A percentile compares a stretch with the other conserved stretches of the same genome.
phyloP scores from a whole-genome alignment of 768 basidiomycete genomes.

The Lactarius deliciosus region DNA sequence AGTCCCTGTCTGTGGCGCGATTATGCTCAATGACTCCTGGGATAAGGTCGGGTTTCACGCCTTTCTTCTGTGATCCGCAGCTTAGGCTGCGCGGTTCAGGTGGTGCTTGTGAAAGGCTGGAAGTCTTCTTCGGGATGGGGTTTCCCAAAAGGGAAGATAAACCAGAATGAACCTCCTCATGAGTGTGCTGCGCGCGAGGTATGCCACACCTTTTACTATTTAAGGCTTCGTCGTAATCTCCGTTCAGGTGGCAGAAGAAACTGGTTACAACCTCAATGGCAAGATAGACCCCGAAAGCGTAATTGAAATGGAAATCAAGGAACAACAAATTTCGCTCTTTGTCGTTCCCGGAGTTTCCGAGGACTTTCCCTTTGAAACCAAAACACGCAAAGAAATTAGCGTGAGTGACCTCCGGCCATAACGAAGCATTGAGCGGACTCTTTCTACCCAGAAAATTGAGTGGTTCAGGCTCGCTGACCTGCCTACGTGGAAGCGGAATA shows the following conservation, averaged over 20 bases:
- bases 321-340: constrained; percentile 88
- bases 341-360: constrained; percentile 88
- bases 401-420: constrained; percentile 47
- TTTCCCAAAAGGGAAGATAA: constrained; percentile 99
- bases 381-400: constrained; percentile 97
- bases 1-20: constrained; percentile 97
- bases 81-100: constrained; percentile 48
- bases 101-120: constrained; percentile 98
- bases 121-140: constrained; percentile 96
- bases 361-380: constrained; percentile 85
- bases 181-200: constrained; percentile 94
- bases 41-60: constrained; percentile 68
- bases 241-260: constrained; percentile 89
- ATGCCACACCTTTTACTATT: constrained; percentile 31
- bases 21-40: constrained; percentile 89
- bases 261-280: constrained; percentile 83
- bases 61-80: constrained; percentile 22
- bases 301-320: constrained; percentile 84
- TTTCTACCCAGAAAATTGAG: constrained; percentile 75
- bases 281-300: constrained; percentile 64
- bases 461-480: constrained; percentile 91
- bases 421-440: constrained; percentile 23
- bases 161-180: constrained; percentile 81
- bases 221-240: constrained; percentile 15
- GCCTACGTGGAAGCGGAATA: constrained; percentile 89